Conservation (phyloP, 805 yeast genomes). For the Yarrowia osloensis region DNA sequence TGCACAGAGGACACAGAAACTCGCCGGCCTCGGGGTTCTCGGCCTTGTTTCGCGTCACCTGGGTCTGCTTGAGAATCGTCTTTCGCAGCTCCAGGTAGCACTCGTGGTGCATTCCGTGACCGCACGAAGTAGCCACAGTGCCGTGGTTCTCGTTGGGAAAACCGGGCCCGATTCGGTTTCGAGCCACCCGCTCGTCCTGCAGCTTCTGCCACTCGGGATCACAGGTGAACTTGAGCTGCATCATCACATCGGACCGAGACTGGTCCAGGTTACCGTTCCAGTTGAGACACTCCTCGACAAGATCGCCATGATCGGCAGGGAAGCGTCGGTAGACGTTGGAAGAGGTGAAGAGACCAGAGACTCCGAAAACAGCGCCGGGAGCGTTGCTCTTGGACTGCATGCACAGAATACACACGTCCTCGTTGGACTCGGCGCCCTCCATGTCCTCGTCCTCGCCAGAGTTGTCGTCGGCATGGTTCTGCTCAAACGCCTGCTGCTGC, state of each 20-base stretch:
- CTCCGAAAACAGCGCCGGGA: constrained; percentile 65
- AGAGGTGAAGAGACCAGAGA: constrained; percentile 62
- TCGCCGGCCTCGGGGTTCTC: constrained; percentile 71
- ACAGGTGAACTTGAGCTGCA: constrained; percentile 14
- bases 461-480: constrained; percentile 45
- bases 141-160: constrained; percentile 47
- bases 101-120: constrained; percentile 87
- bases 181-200: constrained; percentile 45
- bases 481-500: constrained; percentile 76
- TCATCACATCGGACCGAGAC: constrained; percentile 13
- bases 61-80: constrained; percentile 60
- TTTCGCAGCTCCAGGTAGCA: constrained; percentile 69
- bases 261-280: constrained; percentile 49
- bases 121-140: constrained; percentile 69
- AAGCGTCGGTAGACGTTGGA: constrained; percentile 62
- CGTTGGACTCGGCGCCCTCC: constrained; percentile 36
- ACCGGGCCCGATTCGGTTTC: constrained; percentile 67
- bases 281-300: constrained; percentile 65
- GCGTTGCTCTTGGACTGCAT: constrained; percentile 39
- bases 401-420: constrained; percentile 75
- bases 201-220: constrained; percentile 45
- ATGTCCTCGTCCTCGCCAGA: constrained; percentile 42
- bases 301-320: constrained; percentile 63
- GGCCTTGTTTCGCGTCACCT: constrained; percentile 79
- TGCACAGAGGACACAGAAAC: constrained; percentile 88